Conservation (phyloP, 768 basidiomycete species). For the Leucogyrophana mollusca region DNA sequence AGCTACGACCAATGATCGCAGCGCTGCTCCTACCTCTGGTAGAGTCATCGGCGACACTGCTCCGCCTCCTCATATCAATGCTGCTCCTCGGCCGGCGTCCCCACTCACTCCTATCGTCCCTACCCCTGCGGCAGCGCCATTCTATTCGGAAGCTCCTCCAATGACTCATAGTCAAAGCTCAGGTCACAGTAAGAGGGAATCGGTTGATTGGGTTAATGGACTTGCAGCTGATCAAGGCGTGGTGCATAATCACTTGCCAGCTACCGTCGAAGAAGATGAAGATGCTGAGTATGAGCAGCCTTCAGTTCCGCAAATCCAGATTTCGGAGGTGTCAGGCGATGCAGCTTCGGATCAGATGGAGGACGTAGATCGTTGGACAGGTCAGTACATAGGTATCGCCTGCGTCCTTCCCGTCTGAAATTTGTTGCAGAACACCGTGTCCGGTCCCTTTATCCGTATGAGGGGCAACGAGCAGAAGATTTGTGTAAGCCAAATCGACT, state of each 20-base stretch:
- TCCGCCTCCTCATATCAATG: conserved; percentile 68
- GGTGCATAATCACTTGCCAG: conserved; percentile 42
- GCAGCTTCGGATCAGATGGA: conserved; percentile 52
- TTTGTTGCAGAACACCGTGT: conserved; percentile 61
- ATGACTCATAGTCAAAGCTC: conserved; percentile 16
- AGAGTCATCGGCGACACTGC: conserved; percentile 73
- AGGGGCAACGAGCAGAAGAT: conserved; percentile 86
- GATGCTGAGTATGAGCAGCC: conserved; percentile 29
- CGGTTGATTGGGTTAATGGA: conserved; percentile 89
- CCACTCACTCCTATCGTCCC: conserved; percentile 33
- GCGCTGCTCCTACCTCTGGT: conserved; percentile 66
- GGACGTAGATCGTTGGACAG: conserved; percentile 66
- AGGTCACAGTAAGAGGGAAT: conserved; percentile 59
- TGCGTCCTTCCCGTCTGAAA: conserved; percentile 5
- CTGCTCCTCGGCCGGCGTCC: conserved; percentile 41
- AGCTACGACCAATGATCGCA: conserved; percentile 82
- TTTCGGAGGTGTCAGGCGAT: conserved; percentile 45
- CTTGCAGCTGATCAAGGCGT: conserved; percentile 71
- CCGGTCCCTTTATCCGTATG: conserved; percentile 80
- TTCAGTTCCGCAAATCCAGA: conserved; percentile 55
- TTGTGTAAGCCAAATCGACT: conserved; percentile 77
- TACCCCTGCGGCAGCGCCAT: conserved; percentile 28
- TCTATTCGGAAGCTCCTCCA: conserved; percentile 8
- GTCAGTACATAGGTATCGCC: conserved; percentile 37
- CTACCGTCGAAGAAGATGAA: conserved; percentile 64